Evolutionary conservation across 192 early-diverging fungal genomes (phyloP), one percentile per base, ranked within the genome.

Genomic region (Coemansia sp.): DNA sequence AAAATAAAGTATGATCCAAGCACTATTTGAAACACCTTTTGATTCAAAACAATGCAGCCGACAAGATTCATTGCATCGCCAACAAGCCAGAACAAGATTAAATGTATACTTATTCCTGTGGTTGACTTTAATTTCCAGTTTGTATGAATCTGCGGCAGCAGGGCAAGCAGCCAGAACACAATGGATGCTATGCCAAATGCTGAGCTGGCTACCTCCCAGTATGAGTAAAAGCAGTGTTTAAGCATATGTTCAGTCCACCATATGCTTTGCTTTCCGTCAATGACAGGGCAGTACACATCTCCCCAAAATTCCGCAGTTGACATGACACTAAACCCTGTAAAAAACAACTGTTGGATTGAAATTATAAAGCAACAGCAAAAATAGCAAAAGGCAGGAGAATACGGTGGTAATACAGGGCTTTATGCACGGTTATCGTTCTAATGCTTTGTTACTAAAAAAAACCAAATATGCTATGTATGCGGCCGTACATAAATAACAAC

Each of bases 61-160:
- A 90, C 66, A 5, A 93, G 69, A 69, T 91, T 93, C 61, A 86
- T 83, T 49, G 88, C 54, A 65, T 94, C 92, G 21, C 92, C 92
- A 78, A 69, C 58, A 26, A 71, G 47, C 76, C 76, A 77, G 9
- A 77, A 57, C 47, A 61, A 11, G 0, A 77, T 59, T 26, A 77
- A 61, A 9, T 45, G 41, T 0, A 52, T 58, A 41, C 69, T 69
- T 13, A 77, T 62, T 5, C 69, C 70, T 8, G 62, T 70, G 5
- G 76, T 65, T 1, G 65, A 72, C 41, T 65, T 70, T 42, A 46
- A 32, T n/a, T 48, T 61, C 76, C 76, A 77, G 63, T 77, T 77
- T 22, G 54, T 56, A 57, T 72, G 39, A 8, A 77, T 63, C 37
- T 77, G 76, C 0, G 76, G 76, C 26, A 72, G 18, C 32, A 77